Percentiles rank a stretch among this genome's conserved stretches.
Evolutionary conservation across 495 filamentous ascomycete species (phyloP).

Genomic region (Penicillium odoratum): DNA sequence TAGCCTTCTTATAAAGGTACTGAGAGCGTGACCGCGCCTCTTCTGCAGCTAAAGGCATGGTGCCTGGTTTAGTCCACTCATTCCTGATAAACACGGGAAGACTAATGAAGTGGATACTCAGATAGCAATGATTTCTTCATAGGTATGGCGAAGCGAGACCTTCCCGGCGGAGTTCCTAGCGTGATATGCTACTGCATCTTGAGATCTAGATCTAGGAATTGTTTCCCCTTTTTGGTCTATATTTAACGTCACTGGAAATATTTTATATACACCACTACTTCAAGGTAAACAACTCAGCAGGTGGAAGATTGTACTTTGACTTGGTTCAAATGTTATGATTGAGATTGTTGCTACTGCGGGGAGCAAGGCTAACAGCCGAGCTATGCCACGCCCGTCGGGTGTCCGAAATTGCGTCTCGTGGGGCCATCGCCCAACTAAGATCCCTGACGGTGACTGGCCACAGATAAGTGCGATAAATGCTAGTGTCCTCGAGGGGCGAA

Average conservation of each 20-base stretch:
- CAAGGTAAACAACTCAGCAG: too few relatives aligned
- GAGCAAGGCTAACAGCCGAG: neutral
- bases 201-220: too few relatives aligned
- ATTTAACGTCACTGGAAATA: too few relatives aligned
- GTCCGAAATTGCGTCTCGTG: slow-evolving; percentile 5
- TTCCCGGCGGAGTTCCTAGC: neutral
- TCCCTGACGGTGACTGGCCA: neutral
- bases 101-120: neutral
- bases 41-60: slow-evolving; percentile 3
- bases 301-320: too few relatives aligned
- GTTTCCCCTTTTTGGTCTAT: too few relatives aligned
- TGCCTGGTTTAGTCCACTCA: neutral
- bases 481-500: neutral
- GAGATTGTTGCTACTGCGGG: neutral
- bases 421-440: neutral
- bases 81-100: neutral
- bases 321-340: neutral
- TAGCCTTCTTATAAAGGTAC: neutral
- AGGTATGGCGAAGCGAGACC: neutral
- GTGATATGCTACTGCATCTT: neutral
- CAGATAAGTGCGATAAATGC: neutral
- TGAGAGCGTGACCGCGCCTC: neutral
- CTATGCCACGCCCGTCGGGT: slow-evolving; percentile 3
- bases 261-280: too few relatives aligned
- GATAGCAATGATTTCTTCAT: neutral